Evolutionary conservation across 1,284 basidiomycete species (phyloP).

Genomic region (Moesziomyces parantarcticus): DNA sequence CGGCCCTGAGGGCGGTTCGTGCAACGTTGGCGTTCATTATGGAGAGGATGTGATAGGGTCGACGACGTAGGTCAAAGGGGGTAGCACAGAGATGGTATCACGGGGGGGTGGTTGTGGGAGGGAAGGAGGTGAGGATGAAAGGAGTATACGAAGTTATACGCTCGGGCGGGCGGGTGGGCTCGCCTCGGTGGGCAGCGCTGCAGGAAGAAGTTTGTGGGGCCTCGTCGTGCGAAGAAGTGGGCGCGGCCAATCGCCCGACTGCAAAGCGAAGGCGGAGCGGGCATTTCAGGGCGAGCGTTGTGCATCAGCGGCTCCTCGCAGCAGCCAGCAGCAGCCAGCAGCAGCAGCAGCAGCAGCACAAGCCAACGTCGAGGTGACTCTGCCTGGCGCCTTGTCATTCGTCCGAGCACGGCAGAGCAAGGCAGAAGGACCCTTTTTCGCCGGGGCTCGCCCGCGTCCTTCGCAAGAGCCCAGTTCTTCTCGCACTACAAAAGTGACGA

Average conservation of each 20-base stretch:
- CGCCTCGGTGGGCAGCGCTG: background rate
- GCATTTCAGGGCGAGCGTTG: constrained; percentile 23
- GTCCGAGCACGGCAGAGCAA: constrained; percentile 8
- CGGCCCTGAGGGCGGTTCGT: constrained; percentile 50
- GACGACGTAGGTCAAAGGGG: background rate
- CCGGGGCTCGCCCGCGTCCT: no score
- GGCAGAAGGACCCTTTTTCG: background rate
- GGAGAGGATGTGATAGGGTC: background rate
- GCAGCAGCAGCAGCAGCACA: constrained; percentile 3
- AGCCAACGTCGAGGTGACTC: constrained; percentile 18
- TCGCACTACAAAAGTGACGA: constrained; percentile 19
- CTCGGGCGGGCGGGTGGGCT: constrained; percentile 8
- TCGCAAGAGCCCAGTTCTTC: constrained; percentile 18
- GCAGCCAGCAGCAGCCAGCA: no score
- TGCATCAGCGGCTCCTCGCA: background rate
- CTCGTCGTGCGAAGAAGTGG: background rate
- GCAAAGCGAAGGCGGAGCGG: constrained; percentile 19
- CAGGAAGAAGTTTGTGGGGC: background rate
- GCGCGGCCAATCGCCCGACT: no score
- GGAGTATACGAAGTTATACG: background rate
- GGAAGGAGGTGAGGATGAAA: background rate
- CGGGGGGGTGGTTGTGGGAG: background rate
- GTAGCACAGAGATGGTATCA: constrained; percentile 3
- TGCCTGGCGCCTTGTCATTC: constrained; percentile 31
- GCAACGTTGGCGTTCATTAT: constrained; percentile 54